A percentile compares a stretch with the other conserved stretches of the same genome.
Evolutionary conservation across 2,329 filamentous ascomycete species (phyloP).

Genomic region (Beauveria bassiana): DNA sequence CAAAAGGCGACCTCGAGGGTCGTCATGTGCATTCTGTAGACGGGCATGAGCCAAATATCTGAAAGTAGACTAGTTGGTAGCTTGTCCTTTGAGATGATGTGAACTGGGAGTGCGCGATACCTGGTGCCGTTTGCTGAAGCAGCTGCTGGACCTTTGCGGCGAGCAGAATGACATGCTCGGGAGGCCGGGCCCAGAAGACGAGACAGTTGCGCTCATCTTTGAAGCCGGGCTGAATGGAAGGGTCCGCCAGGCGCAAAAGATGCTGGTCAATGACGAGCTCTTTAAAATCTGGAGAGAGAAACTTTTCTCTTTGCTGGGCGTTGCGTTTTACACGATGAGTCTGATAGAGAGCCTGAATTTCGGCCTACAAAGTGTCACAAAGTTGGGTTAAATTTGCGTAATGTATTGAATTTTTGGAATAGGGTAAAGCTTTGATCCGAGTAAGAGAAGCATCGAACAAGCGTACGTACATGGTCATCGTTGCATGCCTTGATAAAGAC

Average conservation of each 20-base stretch:
- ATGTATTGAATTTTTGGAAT: not conserved
- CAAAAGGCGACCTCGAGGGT: slow-evolving; percentile 79
- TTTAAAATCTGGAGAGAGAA: slow-evolving; percentile 59
- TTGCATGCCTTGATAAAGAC: slow-evolving; percentile 62
- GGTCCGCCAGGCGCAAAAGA: slow-evolving; percentile 60
- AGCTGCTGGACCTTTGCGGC: slow-evolving; percentile 61
- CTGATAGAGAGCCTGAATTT: slow-evolving; percentile 66
- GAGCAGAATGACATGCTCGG: slow-evolving; percentile 60
- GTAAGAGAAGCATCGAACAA: not conserved
- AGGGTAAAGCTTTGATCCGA: not conserved
- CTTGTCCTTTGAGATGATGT: no score
- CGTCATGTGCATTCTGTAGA: slow-evolving; percentile 73
- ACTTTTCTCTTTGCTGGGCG: slow-evolving; percentile 63
- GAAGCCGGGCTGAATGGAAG: slow-evolving; percentile 58
- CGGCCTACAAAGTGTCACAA: slow-evolving; percentile 32
- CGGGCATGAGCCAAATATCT: slow-evolving; percentile 85
- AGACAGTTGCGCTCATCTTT: slow-evolving; percentile 72
- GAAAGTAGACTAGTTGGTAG: not conserved
- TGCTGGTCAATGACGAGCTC: slow-evolving; percentile 71
- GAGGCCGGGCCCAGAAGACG: slow-evolving; percentile 82
- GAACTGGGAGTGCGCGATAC: slow-evolving; percentile 33
- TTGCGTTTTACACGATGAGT: slow-evolving; percentile 71
- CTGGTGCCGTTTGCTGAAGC: slow-evolving; percentile 56
- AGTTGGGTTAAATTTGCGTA: not conserved
- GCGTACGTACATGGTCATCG: slow-evolving; percentile 52